Conservation (phyloP, 2,329 filamentous ascomycete species). For the Cryphonectria radicalis region DNA sequence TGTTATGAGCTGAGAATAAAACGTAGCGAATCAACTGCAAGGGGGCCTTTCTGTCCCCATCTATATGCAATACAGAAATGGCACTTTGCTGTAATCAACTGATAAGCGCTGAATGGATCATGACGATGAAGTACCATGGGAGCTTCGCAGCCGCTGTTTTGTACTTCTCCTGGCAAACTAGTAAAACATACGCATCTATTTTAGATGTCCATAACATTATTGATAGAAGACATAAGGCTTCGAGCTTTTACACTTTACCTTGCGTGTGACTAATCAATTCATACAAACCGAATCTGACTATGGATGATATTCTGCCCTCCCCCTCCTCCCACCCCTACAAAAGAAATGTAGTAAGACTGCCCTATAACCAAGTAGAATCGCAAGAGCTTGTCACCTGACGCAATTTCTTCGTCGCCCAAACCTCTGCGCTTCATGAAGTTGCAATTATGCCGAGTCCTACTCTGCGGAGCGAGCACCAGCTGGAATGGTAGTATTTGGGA, state of each 20-base stretch:
- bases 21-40: background rate
- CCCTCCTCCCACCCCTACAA: too few relatives aligned
- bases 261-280: background rate
- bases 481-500: background rate
- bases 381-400: too few relatives aligned
- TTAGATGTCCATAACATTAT: too few relatives aligned
- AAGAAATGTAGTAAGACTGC: too few relatives aligned
- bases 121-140: background rate
- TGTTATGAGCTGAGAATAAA: background rate
- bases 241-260: too few relatives aligned
- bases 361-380: background rate
- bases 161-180: background rate
- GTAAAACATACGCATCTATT: background rate
- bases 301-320: background rate
- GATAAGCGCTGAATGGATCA: background rate
- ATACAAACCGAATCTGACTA: too few relatives aligned
- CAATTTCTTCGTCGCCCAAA: background rate
- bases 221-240: too few relatives aligned
- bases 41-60: background rate
- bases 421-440: background rate
- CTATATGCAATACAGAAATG: background rate
- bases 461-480: conserved; percentile 10
- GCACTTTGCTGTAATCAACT: background rate
- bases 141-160: background rate
- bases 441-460: background rate